A percentile compares a stretch with the other conserved stretches of the same genome.
These are phyloP conservation scores for Clarireedia homoeocarpa DNA, from an alignment of 2,329 filamentous ascomycete species.

Conservation along the genomic window DNA sequence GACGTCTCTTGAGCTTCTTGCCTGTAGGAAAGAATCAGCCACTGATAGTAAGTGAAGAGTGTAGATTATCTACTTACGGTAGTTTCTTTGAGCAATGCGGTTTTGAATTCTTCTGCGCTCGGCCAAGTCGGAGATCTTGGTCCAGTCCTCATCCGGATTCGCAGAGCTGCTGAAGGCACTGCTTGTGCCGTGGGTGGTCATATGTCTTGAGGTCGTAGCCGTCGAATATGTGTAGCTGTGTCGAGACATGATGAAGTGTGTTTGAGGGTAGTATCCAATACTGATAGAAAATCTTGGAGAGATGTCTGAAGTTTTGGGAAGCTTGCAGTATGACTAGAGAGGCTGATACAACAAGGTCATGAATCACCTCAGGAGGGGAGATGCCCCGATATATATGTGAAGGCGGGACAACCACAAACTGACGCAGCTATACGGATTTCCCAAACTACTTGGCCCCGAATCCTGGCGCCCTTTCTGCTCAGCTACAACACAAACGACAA, in stretches of 20 bases:
- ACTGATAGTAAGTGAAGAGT: neutral
- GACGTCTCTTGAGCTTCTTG: constrained; percentile 86
- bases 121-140: constrained; percentile 94
- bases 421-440: constrained; percentile 20
- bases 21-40: constrained; percentile 41
- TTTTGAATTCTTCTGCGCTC: constrained; percentile 94
- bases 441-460: constrained; percentile 16
- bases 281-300: constrained; percentile 9
- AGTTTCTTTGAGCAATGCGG: constrained; percentile 94
- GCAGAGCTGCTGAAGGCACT: constrained; percentile 92
- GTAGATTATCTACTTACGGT: constrained; percentile 56
- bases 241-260: constrained; percentile 25
- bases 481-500: constrained; percentile 17
- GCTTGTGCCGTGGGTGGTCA: constrained; percentile 69
- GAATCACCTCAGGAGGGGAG: constrained; percentile 19
- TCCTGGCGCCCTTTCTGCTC: constrained; percentile 16
- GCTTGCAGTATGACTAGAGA: constrained; percentile 11
- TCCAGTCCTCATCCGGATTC: constrained; percentile 97
- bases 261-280: constrained; percentile 2
- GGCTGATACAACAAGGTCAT: constrained; percentile 16
- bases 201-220: constrained; percentile 44
- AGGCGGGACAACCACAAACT: constrained; percentile 19
- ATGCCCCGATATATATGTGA: constrained; percentile 25
- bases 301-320: neutral
- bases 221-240: constrained; percentile 27